Evolutionary conservation across 345 rosid genomes (phyloP).

Genomic region (Citrus glauca): DNA sequence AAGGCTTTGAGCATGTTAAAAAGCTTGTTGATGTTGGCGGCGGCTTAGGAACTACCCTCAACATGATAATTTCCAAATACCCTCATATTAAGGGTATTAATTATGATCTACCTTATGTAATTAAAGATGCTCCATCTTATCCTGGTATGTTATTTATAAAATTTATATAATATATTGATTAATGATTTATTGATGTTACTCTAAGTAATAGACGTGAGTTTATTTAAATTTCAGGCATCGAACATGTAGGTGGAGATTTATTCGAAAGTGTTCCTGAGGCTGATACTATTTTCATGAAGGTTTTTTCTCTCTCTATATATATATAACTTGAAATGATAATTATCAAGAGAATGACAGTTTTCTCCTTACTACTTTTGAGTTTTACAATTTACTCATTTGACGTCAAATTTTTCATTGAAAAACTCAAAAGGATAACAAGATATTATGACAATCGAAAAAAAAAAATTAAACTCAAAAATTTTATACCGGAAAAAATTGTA

Average conservation of each 20-base stretch:
- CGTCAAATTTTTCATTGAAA: no score
- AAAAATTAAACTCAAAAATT: no score
- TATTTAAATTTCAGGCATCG: not conserved
- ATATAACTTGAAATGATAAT: no score
- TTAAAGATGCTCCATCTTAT: not conserved
- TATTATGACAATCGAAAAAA: no score
- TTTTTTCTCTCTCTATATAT: accelerated
- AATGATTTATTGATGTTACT: no score
- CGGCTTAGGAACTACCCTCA: not conserved
- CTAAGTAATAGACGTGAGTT: no score
- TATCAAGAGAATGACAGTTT: no score
- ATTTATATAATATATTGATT: no score
- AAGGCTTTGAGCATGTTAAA: not conserved
- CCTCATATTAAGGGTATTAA: not conserved
- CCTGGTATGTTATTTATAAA: not conserved
- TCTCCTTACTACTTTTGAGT: no score
- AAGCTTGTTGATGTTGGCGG: not conserved
- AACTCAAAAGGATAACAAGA: no score
- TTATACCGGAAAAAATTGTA: no score
- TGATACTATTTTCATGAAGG: not conserved
- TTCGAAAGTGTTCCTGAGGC: not conserved
- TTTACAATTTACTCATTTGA: no score
- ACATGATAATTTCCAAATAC: not conserved
- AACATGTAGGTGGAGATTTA: not conserved
- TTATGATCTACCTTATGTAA: not conserved